Conservation (phyloP, 1,139 yeast genomes). For the Hanseniaspora sp. region DNA sequence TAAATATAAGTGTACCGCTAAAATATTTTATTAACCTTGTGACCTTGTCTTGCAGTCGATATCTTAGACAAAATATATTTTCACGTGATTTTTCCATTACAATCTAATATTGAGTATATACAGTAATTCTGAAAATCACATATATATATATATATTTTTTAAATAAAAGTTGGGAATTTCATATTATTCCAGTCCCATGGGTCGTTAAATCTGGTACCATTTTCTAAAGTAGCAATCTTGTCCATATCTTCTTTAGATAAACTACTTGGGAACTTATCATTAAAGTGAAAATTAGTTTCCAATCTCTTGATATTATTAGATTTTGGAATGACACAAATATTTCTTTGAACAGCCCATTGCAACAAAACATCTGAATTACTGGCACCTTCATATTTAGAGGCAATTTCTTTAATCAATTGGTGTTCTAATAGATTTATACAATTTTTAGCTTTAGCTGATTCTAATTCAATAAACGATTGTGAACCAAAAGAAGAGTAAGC, state of each 20-base stretch:
- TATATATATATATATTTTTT: constrained; percentile 10
- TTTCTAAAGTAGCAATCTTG: constrained; percentile 47
- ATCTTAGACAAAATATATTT: no score
- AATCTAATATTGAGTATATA: no score
- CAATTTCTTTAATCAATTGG: constrained; percentile 42
- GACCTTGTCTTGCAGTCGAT: no score
- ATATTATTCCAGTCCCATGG: constrained; percentile 57
- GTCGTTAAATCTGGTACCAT: constrained; percentile 68
- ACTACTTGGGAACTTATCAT: constrained; percentile 34
- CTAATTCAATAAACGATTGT: constrained; percentile 56
- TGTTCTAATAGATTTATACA: constrained; percentile 49
- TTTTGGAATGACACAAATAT: constrained; percentile 63
- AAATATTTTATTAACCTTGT: no score
- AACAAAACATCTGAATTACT: constrained; percentile 53
- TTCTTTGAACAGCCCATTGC: constrained; percentile 75
- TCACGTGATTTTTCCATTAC: no score
- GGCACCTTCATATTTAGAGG: constrained; percentile 39
- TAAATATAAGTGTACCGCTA: no score
- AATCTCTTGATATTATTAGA: constrained; percentile 55
- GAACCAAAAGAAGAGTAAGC: constrained; percentile 85
- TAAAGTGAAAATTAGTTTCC: constrained; percentile 44
- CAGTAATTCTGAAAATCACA: no score
- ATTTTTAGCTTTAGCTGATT: constrained; percentile 41
- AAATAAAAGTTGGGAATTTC: constrained; percentile 30
- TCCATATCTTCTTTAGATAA: constrained; percentile 45